phyloP scores from a whole-genome alignment of 129 eudicot genomes.

The Oenanthe sinensis region DNA sequence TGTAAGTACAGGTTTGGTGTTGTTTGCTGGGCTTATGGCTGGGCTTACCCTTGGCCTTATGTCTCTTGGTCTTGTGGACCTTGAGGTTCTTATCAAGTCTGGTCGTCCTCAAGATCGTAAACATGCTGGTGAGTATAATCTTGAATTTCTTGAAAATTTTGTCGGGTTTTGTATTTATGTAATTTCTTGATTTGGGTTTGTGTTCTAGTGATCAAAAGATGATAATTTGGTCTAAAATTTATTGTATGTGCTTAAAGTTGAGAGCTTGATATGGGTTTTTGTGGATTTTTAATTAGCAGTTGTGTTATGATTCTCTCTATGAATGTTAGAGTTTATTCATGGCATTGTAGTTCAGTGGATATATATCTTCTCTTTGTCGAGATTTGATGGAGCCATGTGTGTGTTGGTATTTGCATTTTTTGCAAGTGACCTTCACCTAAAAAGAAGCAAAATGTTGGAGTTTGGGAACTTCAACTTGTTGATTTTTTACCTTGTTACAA shows the following conservation, averaged over 20 bases:
- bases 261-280: neutral
- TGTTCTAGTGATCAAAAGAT: slow-evolving; percentile 8
- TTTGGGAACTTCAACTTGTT: neutral
- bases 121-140: slow-evolving; percentile 53
- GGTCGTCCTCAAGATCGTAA: slow-evolving; percentile 84
- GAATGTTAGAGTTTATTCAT: neutral
- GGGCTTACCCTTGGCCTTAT: slow-evolving; percentile 91
- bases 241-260: neutral
- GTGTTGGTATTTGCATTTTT: neutral
- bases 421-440: neutral
- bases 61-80: slow-evolving; percentile 98
- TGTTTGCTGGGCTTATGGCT: slow-evolving; percentile 94
- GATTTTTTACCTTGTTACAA: neutral
- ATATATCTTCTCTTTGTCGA: neutral
- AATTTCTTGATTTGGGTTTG: slow-evolving; percentile 1
- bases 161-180: neutral
- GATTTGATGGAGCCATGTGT: neutral
- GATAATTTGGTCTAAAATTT: too few species aligned
- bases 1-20: slow-evolving; percentile 53
- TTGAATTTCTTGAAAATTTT: neutral
- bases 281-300: neutral
- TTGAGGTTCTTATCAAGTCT: slow-evolving; percentile 90
- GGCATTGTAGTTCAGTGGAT: neutral
- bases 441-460: neutral
- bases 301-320: neutral